Evolutionary conservation across 2,329 filamentous ascomycete species (phyloP).

Genomic region (Fusarium nanum): DNA sequence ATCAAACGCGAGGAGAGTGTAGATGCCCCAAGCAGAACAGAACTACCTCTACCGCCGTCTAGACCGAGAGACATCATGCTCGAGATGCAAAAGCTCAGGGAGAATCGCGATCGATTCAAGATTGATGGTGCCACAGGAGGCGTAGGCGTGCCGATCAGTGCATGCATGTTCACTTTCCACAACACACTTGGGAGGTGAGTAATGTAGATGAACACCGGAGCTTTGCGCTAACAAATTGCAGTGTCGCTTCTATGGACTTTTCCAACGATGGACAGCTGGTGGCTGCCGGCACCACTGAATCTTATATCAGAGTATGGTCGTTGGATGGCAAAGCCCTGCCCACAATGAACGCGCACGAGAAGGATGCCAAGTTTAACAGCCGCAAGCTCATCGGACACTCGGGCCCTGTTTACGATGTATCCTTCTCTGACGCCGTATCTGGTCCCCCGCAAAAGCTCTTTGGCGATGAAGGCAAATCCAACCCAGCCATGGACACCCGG

Average conservation of each 20-base stretch:
- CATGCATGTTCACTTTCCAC: constrained; percentile 98
- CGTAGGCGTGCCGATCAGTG: constrained; percentile 83
- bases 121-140: constrained; percentile 88
- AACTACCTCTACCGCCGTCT: constrained; percentile 88
- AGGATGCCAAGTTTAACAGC: constrained; percentile 70
- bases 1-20: constrained; percentile 90
- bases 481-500: constrained; percentile 60
- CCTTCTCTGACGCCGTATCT: constrained; percentile 82
- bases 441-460: constrained; percentile 62
- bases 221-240: constrained; percentile 51
- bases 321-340: constrained; percentile 85
- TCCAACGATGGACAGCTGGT: constrained; percentile 90
- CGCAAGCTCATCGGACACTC: constrained; percentile 88
- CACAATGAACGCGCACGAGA: constrained; percentile 70
- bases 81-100: constrained; percentile 93
- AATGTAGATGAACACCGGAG: background rate
- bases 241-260: constrained; percentile 93
- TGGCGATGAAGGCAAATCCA: constrained; percentile 59
- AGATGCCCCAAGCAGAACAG: constrained; percentile 81
- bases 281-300: constrained; percentile 90
- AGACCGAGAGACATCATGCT: constrained; percentile 90
- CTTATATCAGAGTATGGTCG: constrained; percentile 95
- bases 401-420: constrained; percentile 87
- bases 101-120: constrained; percentile 90
- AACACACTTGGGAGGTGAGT: constrained; percentile 90